Evolutionary conservation across 176 grass and related monocot genomes (phyloP).

Genomic region (Dactylis glomerata): DNA sequence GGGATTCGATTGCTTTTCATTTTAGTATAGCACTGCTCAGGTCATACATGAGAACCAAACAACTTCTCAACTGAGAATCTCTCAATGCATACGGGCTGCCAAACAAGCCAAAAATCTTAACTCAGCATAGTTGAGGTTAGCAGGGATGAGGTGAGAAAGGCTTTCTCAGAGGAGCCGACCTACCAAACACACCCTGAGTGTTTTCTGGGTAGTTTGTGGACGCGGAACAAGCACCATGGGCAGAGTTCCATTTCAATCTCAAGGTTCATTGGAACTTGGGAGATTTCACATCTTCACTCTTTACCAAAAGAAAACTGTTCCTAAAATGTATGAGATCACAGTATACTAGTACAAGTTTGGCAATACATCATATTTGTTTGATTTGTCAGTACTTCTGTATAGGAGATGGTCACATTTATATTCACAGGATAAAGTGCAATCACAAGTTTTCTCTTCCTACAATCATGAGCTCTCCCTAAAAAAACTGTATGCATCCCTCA

Average conservation of each 20-base stretch:
- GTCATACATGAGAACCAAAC: no score
- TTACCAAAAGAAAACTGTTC: not conserved
- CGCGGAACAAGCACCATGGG: not conserved
- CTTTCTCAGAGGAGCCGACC: no score
- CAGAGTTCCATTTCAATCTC: not conserved
- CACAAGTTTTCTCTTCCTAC: not conserved
- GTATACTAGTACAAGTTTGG: not conserved
- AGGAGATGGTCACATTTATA: not conserved
- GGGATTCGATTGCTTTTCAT: no score
- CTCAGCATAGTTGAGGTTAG: no score
- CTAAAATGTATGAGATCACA: not conserved
- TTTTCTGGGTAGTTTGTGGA: not conserved
- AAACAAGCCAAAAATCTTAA: no score
- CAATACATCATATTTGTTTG: not conserved
- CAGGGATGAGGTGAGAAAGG: no score
- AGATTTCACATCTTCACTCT: not conserved
- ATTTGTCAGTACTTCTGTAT: not conserved
- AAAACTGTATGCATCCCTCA: not conserved
- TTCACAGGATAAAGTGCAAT: not conserved
- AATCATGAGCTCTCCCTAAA: not conserved
- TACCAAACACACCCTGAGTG: no score
- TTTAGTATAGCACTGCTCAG: no score
- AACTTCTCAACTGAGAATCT: no score
- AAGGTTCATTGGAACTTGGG: not conserved
- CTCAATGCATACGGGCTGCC: no score